phyloP scores from a whole-genome alignment of 148 eudicot genomes.

The Fagopyrum esculentum region DNA sequence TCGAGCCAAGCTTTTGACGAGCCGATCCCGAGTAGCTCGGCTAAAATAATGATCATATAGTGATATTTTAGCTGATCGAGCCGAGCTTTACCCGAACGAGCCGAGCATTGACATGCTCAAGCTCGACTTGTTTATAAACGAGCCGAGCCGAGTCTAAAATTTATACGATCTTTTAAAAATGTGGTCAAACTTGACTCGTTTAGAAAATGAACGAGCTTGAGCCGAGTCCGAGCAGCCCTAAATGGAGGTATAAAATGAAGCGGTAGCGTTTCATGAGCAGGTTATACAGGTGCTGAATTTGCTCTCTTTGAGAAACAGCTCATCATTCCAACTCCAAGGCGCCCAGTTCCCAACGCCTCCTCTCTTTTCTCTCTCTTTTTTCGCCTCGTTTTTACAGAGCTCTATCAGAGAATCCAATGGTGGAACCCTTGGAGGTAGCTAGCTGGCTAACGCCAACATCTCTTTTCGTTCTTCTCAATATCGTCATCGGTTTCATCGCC shows the following conservation, averaged over 20 bases:
- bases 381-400: not conserved
- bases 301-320: not conserved
- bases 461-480: constrained; percentile 54
- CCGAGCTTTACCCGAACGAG: too few species aligned
- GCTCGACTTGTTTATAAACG: too few species aligned
- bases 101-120: too few species aligned
- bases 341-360: constrained; percentile 3
- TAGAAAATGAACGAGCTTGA: too few species aligned
- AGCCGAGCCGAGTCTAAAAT: too few species aligned
- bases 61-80: too few species aligned
- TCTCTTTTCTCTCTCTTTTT: not conserved
- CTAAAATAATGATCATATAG: too few species aligned
- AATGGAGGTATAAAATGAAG: not conserved
- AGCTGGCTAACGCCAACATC: constrained; percentile 59
- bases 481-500: constrained; percentile 43
- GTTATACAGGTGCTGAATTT: not conserved
- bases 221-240: not conserved
- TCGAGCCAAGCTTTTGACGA: too few species aligned
- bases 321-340: not conserved
- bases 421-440: constrained; percentile 19
- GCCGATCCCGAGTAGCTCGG: too few species aligned
- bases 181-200: too few species aligned
- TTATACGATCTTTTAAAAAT: too few species aligned
- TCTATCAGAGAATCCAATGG: constrained; percentile 12
- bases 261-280: not conserved